Evolutionary conservation across 73 alveolate species (phyloP), one percentile per base, ranked within the genome.

Genomic region (Paramecium sexaurelia): DNA sequence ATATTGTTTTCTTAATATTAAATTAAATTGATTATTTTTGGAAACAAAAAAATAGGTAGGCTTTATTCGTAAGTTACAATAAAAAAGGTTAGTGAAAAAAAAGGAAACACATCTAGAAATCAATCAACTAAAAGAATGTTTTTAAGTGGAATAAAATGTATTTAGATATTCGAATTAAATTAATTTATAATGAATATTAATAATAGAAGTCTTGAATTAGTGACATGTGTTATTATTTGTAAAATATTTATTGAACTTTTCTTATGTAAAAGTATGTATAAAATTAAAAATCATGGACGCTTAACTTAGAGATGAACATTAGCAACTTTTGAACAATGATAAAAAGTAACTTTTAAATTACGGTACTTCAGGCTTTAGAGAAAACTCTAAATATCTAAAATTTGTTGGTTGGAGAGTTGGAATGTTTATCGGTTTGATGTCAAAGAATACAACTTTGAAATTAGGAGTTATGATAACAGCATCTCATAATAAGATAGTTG

Each of bases 401-500:
- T 78, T 78, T 43, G 90, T 78, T 0, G 43, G 71, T 39, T 97
- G 91, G 91, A 92, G 99, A 78, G 94, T 92, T 47, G 99, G 99
- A 17, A 69, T 96, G 67, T 66, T 94, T 36, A 87, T 98, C 1
- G 97, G 97, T n/a, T 29, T 92, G 13, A 56, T 93, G 75, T 92
- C 97, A 45, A 94, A 92, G 94, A 88, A 94, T 43, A 86, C 87
- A 43, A 85, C 84, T 29, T 89, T 91, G 24, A 86, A 94, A 7
- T 87, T 95, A 20, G 99, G 99, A 37, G 96, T 97, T 82, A 96
- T 97, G 98, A 90, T 97, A 40, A 98, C 99, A 35, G 99, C 99
- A 33, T 95, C 98, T 27, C 98, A 97, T 93, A 97, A 98, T 92
- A 96, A 95, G n/a, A 92, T 85, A 39, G 55, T 43, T 47, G 99